phyloP scores from a whole-genome alignment of 2,329 filamentous ascomycete species.

The Paecilomyces formosus region DNA sequence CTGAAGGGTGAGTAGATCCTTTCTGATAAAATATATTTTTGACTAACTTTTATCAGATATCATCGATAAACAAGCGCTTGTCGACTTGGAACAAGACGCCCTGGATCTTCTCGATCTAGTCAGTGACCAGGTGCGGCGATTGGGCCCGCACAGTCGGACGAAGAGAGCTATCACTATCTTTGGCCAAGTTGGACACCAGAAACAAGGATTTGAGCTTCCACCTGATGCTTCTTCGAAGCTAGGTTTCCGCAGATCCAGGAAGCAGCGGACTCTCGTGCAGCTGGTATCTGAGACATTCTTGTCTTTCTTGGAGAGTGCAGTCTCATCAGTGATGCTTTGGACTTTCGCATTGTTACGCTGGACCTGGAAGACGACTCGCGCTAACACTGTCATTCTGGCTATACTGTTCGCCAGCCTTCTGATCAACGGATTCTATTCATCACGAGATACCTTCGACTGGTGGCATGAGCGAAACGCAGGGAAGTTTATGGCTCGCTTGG shows the following conservation, averaged over 20 bases:
- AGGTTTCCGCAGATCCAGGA: conserved; percentile 50
- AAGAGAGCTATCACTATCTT: conserved; percentile 44
- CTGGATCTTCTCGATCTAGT: conserved; percentile 44
- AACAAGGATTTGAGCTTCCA: conserved; percentile 31
- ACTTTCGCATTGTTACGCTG: conserved; percentile 59
- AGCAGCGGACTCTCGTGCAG: conserved; percentile 53
- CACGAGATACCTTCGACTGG: conserved; percentile 67
- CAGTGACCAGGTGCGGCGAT: conserved; percentile 40
- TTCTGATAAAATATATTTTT: background rate
- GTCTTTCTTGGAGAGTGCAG: conserved; percentile 67
- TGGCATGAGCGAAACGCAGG: conserved; percentile 76
- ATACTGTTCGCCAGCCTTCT: conserved; percentile 62
- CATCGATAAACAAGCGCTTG: conserved; percentile 60
- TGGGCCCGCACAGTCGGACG: conserved; percentile 39
- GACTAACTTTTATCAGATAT: conserved; percentile 28
- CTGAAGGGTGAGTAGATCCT: conserved; percentile 30
- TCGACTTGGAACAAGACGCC: conserved; percentile 52
- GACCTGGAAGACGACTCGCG: conserved; percentile 60
- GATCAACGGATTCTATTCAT: conserved; percentile 68
- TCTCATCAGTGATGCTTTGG: conserved; percentile 72
- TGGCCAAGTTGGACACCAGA: conserved; percentile 40
- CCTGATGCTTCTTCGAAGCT: conserved; percentile 24
- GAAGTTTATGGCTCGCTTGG: conserved; percentile 73
- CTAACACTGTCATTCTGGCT: conserved; percentile 66
- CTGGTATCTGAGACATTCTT: conserved; percentile 65